phyloP scores from a whole-genome alignment of 495 filamentous ascomycete genomes.

The Daldinia vernicosa region DNA sequence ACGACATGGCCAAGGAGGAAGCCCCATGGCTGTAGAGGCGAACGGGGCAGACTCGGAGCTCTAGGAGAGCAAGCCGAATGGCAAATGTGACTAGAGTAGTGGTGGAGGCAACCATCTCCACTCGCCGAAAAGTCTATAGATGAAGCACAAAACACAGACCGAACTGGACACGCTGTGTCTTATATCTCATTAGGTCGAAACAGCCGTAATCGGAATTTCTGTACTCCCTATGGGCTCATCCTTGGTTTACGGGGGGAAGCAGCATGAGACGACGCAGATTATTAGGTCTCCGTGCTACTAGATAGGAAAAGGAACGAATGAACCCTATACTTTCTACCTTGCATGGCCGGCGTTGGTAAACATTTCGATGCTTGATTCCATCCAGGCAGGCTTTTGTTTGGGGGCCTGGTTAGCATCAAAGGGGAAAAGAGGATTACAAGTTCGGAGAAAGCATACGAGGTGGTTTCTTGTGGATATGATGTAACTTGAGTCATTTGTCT shows the following conservation, averaged over 20 bases:
- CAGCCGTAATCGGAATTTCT: constrained; percentile 8
- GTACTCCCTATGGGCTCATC: constrained; percentile 7
- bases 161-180: neutral
- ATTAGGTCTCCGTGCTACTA: constrained; percentile 26
- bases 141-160: neutral
- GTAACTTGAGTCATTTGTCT: constrained; percentile 20
- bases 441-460: constrained; percentile 30
- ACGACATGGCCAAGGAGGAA: constrained; percentile 55
- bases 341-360: constrained; percentile 44
- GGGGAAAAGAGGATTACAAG: constrained; percentile 23
- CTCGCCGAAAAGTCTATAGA: neutral
- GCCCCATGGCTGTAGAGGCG: constrained; percentile 61
- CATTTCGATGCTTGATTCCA: constrained; percentile 25
- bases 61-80: constrained; percentile 28
- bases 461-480: constrained; percentile 33
- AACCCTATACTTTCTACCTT: constrained; percentile 32
- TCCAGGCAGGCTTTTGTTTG: constrained; percentile 23
- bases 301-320: constrained; percentile 34
- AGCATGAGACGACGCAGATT: constrained; percentile 18
- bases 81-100: neutral
- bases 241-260: constrained; percentile 11
- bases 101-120: constrained; percentile 5
- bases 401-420: constrained; percentile 30
- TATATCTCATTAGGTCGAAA: neutral
- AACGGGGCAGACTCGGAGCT: constrained; percentile 62